Evolutionary conservation across 2,329 filamentous ascomycete genomes (phyloP).

Genomic region (Pseudocercospora ulei): DNA sequence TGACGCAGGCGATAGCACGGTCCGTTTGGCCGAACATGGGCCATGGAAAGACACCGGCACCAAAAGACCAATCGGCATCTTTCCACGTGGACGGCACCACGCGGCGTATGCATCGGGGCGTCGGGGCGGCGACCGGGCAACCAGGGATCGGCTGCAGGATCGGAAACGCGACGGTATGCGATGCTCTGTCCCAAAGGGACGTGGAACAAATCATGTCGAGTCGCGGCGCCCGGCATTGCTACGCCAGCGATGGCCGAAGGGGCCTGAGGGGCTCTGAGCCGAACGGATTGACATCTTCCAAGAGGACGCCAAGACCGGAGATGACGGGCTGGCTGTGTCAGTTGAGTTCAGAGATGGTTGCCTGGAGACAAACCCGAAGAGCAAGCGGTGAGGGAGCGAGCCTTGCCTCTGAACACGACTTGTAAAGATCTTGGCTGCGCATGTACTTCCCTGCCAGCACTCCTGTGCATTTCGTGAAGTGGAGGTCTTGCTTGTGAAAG

Average conservation of each 20-base stretch:
- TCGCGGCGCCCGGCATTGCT: slow-evolving; percentile 27
- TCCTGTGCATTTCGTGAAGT: neutral
- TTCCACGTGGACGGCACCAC: slow-evolving; percentile 26
- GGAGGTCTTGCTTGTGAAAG: neutral
- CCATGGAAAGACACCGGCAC: slow-evolving; percentile 24
- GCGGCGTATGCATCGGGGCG: slow-evolving; percentile 25
- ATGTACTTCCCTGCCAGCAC: no score
- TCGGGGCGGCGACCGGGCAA: slow-evolving; percentile 15
- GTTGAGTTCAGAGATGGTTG: slow-evolving; percentile 26
- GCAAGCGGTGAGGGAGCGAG: slow-evolving; percentile 17
- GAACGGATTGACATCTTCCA: slow-evolving; percentile 25
- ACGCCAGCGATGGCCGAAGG: slow-evolving; percentile 17
- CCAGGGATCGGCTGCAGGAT: slow-evolving; percentile 26
- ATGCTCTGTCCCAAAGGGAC: slow-evolving; percentile 24
- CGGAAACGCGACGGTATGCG: slow-evolving; percentile 28
- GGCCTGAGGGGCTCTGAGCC: slow-evolving; percentile 22
- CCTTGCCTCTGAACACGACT: slow-evolving; percentile 22
- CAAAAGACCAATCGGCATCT: neutral
- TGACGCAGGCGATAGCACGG: slow-evolving; percentile 24
- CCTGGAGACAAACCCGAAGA: slow-evolving; percentile 21
- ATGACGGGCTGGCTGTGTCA: slow-evolving; percentile 20
- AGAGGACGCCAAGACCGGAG: slow-evolving; percentile 15
- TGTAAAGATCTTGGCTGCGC: slow-evolving; percentile 25
- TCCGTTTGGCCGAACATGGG: slow-evolving; percentile 30
- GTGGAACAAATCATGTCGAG: slow-evolving; percentile 23